Conservation (phyloP, 192 early-diverging fungal species). For the Coemansia sp. region DNA sequence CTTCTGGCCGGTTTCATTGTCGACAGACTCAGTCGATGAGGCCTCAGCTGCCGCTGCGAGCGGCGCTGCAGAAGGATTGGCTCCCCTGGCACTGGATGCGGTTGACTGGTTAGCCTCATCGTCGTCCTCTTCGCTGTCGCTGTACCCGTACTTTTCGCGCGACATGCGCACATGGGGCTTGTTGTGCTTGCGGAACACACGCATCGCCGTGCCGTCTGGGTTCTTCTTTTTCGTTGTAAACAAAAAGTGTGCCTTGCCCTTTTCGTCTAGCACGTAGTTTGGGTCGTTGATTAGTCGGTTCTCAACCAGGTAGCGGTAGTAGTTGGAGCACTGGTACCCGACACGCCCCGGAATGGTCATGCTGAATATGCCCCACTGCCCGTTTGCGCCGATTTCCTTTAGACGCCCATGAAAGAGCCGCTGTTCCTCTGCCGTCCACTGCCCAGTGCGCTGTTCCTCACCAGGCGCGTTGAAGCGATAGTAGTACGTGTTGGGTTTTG, state of each 20-base stretch:
- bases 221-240: slow-evolving; percentile 82
- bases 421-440: slow-evolving; percentile 87
- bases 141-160: slow-evolving; percentile 58
- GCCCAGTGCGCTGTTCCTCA: slow-evolving; percentile 89
- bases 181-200: slow-evolving; percentile 78
- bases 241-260: slow-evolving; percentile 87
- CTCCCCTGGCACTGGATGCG: slow-evolving; percentile 19
- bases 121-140: slow-evolving; percentile 46
- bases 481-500: slow-evolving; percentile 96
- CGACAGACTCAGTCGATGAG: slow-evolving; percentile 20
- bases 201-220: slow-evolving; percentile 72
- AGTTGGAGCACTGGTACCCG: slow-evolving; percentile 98
- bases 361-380: slow-evolving; percentile 97
- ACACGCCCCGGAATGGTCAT: slow-evolving; percentile 94
- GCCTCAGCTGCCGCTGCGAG: slow-evolving; percentile 9
- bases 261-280: slow-evolving; percentile 88
- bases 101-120: slow-evolving; percentile 27
- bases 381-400: slow-evolving; percentile 85
- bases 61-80: slow-evolving; percentile 12
- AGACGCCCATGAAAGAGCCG: slow-evolving; percentile 80
- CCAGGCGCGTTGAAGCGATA: slow-evolving; percentile 97
- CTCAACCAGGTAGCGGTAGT: slow-evolving; percentile 88
- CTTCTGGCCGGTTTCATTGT: slow-evolving; percentile 12
- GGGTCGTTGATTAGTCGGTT: slow-evolving; percentile 83
- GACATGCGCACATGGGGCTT: slow-evolving; percentile 61